phyloP scores from a whole-genome alignment of 1,284 basidiomycete species.

The Ustanciosporium gigantosporum region DNA sequence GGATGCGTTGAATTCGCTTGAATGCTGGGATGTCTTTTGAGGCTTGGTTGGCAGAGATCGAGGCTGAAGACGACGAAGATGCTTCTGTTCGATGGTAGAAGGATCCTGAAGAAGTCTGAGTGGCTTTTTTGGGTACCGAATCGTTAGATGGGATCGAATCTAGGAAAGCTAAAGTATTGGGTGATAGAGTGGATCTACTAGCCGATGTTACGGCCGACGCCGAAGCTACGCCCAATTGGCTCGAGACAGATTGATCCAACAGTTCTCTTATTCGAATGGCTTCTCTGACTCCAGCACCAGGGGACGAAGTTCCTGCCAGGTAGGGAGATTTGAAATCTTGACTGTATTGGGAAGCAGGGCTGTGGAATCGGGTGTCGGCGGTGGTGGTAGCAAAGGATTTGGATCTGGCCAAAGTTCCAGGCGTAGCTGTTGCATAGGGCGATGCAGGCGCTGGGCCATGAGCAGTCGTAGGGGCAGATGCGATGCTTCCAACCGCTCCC shows the following conservation, averaged over 20 bases:
- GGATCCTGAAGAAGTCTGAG: conserved; percentile 13
- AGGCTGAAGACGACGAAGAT: no score
- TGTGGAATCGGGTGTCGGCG: conserved; percentile 15
- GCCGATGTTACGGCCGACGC: not conserved
- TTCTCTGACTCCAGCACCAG: conserved; percentile 25
- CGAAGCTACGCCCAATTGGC: no score
- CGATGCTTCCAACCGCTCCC: no score
- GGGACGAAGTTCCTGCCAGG: conserved; percentile 24
- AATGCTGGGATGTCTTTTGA: not conserved
- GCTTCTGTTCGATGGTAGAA: conserved; percentile 15
- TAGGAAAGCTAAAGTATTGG: conserved; percentile 17
- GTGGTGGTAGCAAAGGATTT: conserved; percentile 28
- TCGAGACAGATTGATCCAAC: conserved; percentile 22
- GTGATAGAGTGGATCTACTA: conserved; percentile 16
- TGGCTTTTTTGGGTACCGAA: conserved; percentile 7
- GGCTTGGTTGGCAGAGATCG: no score
- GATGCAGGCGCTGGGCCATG: conserved; percentile 14
- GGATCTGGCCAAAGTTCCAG: conserved; percentile 18
- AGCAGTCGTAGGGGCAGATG: no score
- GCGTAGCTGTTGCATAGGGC: conserved; percentile 25
- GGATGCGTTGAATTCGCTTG: conserved; percentile 21
- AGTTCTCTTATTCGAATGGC: conserved; percentile 31
- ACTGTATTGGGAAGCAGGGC: conserved; percentile 34
- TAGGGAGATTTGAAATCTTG: conserved; percentile 24
- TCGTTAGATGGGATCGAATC: conserved; percentile 5